Conservation (phyloP, 1,284 basidiomycete species). For the Malassezia arunalokei region DNA sequence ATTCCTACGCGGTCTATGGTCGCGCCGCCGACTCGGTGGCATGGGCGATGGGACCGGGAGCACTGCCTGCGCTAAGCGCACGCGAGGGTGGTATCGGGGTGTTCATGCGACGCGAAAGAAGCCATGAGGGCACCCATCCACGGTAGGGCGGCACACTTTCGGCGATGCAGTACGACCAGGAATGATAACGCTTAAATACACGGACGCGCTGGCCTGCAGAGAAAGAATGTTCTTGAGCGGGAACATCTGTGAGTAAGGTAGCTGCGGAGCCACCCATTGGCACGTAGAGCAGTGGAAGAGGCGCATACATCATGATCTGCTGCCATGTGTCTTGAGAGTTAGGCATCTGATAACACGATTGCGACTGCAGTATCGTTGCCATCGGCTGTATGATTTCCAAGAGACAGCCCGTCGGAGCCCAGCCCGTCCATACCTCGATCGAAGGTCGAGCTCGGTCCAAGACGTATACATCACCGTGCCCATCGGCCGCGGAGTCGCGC, state of each 20-base stretch:
- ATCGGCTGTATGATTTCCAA: conserved; percentile 60
- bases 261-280: conserved; percentile 88
- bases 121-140: conserved; percentile 45
- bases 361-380: conserved; percentile 38
- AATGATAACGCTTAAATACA: conserved; percentile 90
- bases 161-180: conserved; percentile 65
- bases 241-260: conserved; percentile 85
- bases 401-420: conserved; percentile 60
- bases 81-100: neutral
- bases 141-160: conserved; percentile 31
- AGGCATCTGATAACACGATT: neutral
- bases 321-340: neutral
- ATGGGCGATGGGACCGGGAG: neutral
- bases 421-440: conserved; percentile 28
- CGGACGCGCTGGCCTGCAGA: conserved; percentile 71
- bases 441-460: neutral
- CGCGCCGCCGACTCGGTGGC: neutral
- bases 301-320: conserved; percentile 47
- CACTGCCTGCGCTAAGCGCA: neutral
- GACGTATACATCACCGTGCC: conserved; percentile 58
- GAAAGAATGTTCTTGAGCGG: conserved; percentile 68
- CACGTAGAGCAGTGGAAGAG: conserved; percentile 73
- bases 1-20: neutral
- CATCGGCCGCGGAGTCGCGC: conserved; percentile 61
- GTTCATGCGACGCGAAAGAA: conserved; percentile 9